phyloP scores from a whole-genome alignment of 352 stramenopile genomes.

The Thalassiosira ordinaria region DNA sequence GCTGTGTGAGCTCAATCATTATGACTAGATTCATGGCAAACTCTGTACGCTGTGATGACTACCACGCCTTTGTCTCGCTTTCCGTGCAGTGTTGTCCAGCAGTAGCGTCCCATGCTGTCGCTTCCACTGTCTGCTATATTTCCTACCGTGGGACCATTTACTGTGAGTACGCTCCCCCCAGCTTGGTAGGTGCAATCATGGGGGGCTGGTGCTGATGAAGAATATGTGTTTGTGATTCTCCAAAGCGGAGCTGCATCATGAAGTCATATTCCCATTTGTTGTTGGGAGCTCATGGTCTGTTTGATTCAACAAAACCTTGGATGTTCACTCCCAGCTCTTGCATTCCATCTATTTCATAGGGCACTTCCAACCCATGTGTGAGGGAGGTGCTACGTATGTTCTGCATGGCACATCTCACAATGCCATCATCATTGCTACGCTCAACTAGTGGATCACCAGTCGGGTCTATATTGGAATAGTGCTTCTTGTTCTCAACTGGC shows the following conservation, averaged over 20 bases:
- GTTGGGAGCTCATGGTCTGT: conserved; percentile 12
- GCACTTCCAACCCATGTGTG: background rate
- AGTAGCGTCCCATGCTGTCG: conserved; percentile 16
- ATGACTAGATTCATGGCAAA: conserved; percentile 12
- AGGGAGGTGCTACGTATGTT: background rate
- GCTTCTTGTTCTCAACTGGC: no score
- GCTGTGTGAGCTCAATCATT: conserved; percentile 15
- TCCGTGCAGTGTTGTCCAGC: conserved; percentile 5
- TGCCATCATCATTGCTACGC: background rate
- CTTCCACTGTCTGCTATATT: background rate
- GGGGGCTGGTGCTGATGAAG: background rate
- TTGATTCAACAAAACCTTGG: conserved; percentile 20
- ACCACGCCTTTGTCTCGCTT: conserved; percentile 16
- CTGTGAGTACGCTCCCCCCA: conserved; percentile 4
- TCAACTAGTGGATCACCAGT: background rate
- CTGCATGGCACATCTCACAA: background rate
- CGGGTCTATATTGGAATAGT: no score
- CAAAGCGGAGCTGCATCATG: conserved; percentile 9
- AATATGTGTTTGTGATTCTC: background rate
- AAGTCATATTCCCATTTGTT: background rate
- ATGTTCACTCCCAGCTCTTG: conserved; percentile 1
- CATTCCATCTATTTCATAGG: conserved; percentile 24
- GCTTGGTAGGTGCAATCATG: background rate
- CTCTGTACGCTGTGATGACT: conserved; percentile 32
- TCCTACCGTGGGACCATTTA: background rate